Evolutionary conservation across 257 asterid species (phyloP).

Genomic region (Leonotis leonurus): DNA sequence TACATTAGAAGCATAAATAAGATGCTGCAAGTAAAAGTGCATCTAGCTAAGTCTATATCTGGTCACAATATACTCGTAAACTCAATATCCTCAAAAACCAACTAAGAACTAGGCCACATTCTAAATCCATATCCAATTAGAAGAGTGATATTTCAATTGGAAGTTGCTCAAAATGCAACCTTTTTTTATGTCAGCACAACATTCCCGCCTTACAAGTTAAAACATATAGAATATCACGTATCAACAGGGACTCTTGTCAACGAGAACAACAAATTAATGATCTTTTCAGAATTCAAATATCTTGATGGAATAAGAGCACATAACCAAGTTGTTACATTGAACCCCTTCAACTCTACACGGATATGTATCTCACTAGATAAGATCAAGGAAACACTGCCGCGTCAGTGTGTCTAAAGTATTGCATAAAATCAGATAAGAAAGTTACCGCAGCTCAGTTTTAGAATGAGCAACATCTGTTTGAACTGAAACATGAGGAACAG

Average conservation of each 20-base stretch:
- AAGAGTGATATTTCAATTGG: background rate
- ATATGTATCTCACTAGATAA: background rate
- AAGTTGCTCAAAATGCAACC: background rate
- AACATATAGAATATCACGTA: background rate
- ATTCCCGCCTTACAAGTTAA: background rate
- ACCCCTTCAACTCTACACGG: background rate
- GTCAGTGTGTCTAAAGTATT: background rate
- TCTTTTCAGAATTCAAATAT: background rate
- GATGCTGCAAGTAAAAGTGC: conserved; percentile 4
- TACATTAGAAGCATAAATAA: background rate
- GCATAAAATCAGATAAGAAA: conserved; percentile 14
- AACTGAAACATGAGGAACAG: conserved; percentile 85
- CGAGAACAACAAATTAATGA: background rate
- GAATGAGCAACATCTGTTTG: conserved; percentile 98
- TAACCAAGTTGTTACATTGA: background rate
- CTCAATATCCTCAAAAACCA: background rate
- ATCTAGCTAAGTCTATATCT: background rate
- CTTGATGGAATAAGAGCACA: background rate
- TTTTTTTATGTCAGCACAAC: background rate
- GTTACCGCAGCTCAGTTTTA: conserved; percentile 88
- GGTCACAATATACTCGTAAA: background rate
- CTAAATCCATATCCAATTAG: background rate
- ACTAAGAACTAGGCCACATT: background rate
- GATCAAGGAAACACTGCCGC: background rate
- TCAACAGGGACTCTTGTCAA: background rate